Evolutionary conservation across 2,329 filamentous ascomycete species (phyloP), one percentile per base, ranked within the genome.

Genomic region (Endocalyx cinctus): DNA sequence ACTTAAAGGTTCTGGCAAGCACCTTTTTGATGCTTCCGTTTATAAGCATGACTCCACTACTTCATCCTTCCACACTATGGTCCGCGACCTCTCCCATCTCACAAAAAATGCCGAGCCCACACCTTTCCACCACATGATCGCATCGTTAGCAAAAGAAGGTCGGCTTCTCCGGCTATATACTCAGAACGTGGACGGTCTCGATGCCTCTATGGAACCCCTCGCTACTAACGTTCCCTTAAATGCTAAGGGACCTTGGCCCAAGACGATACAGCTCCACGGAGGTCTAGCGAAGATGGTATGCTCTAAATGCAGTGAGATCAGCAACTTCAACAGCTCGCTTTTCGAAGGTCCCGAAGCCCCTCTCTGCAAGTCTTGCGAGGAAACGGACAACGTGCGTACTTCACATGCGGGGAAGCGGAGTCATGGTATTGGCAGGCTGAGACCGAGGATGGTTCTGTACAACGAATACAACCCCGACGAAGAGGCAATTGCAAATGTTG

Each of bases 381-480:
- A 76, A 41, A 77, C 79, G 37, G 90, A 98, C 54, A 63, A 77
- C 37, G 76, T 89, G 29, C 84, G 92, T 50, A 85, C 83, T 12
- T 71, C 73, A 5, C 70, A 79, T 42, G 84, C 81, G 10, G 88
- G 89, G 30, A 90, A 95, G 62, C 80, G 92, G 38, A 94, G 89
- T 54, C 92, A 96, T 53, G 92, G 92, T 2, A 84, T 98, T 49
- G 92, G 92, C 26, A 80, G 86, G 41, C 67, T 98, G 42, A 79
- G 92, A 15, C 92, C 92, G 15, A 79, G 92, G 37, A 96, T 98
- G 67, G 90, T 97, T 5, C 73, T 98, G 8, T 98, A 98, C 67
- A 96, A 97, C 57, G 92, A 98, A 59, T 84, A 87, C 57, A 96
- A 97, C 55, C 92, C 92, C 1, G 92, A 98, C 46, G 87, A 92